These are phyloP conservation scores for Suhomyces guaymorum DNA, from an alignment of 1,139 yeast species.

Conservation along the genomic window DNA sequence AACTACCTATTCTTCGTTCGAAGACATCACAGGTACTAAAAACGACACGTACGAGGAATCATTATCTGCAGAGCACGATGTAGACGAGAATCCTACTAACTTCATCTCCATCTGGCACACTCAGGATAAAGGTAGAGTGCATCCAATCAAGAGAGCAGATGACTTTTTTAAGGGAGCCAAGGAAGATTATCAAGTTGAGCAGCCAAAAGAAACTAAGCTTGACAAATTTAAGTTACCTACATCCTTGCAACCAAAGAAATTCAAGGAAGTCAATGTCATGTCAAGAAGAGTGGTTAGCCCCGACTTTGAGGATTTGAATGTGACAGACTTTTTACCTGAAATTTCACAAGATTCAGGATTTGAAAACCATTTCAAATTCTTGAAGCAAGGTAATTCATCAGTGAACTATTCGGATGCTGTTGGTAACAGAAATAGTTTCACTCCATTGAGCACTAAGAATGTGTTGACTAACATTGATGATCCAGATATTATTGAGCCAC, in stretches of 20 bases:
- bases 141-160: slow-evolving; percentile 14
- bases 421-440: slow-evolving; percentile 25
- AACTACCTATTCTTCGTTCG: slow-evolving; percentile 36
- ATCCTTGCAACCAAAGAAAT: slow-evolving; percentile 32
- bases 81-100: slow-evolving; percentile 28
- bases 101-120: slow-evolving; percentile 49
- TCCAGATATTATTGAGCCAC: slow-evolving; percentile 24
- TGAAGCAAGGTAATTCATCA: slow-evolving; percentile 22
- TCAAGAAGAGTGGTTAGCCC: slow-evolving; percentile 46
- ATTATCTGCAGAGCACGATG: slow-evolving; percentile 46
- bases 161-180: slow-evolving; percentile 11
- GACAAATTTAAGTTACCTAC: slow-evolving; percentile 22
- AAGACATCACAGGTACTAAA: slow-evolving; percentile 30
- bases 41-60: slow-evolving; percentile 40
- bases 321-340: slow-evolving; percentile 47
- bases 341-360: slow-evolving; percentile 51
- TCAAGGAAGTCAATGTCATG: slow-evolving; percentile 47
- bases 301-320: slow-evolving; percentile 38
- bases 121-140: slow-evolving; percentile 30
- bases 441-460: slow-evolving; percentile 34
- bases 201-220: slow-evolving; percentile 2
- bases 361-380: slow-evolving; percentile 37
- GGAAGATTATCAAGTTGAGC: slow-evolving; percentile 2
- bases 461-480: slow-evolving; percentile 29
- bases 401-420: slow-evolving; percentile 22